Conservation (phyloP, 1,284 basidiomycete genomes). For the Cutaneotrichosporon mucoides region DNA sequence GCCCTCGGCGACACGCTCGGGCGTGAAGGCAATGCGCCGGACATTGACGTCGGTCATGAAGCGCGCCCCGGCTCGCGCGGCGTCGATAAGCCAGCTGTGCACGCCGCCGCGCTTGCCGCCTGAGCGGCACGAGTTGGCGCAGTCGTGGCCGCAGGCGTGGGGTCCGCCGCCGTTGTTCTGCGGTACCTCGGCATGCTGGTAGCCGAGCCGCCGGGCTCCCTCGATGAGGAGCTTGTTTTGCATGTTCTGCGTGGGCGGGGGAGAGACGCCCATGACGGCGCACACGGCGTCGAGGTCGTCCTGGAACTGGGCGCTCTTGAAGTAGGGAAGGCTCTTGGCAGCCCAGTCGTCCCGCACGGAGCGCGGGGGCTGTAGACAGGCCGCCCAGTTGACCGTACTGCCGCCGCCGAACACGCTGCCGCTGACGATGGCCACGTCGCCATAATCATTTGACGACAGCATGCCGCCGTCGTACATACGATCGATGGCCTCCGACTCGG, state of each 20-base stretch:
- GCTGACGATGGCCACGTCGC: slow-evolving; percentile 47
- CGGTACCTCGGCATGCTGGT: slow-evolving; percentile 16
- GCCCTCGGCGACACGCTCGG: slow-evolving; percentile 23
- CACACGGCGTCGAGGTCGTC: slow-evolving; percentile 8
- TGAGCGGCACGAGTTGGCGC: slow-evolving; percentile 18
- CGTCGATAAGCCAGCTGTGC: slow-evolving; percentile 20
- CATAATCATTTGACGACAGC: slow-evolving; percentile 46
- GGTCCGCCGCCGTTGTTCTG: slow-evolving; percentile 20
- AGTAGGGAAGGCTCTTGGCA: slow-evolving; percentile 8
- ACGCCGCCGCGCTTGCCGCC: slow-evolving; percentile 23
- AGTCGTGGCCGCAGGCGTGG: slow-evolving; percentile 13
- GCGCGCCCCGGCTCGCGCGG: slow-evolving; percentile 14
- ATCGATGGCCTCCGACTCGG: slow-evolving; percentile 43
- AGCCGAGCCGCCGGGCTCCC: slow-evolving; percentile 24
- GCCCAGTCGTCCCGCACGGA: slow-evolving; percentile 14
- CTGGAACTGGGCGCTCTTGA: slow-evolving; percentile 9
- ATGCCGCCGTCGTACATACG: slow-evolving; percentile 49
- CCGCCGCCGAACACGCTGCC: slow-evolving; percentile 53
- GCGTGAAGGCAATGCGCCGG: slow-evolving; percentile 46
- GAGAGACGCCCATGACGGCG: slow-evolving; percentile 14
- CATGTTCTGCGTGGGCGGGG: slow-evolving; percentile 21
- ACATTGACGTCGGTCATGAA: slow-evolving; percentile 26
- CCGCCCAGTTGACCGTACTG: slow-evolving; percentile 53
- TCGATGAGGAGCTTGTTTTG: slow-evolving; percentile 24
- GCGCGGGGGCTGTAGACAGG: slow-evolving; percentile 32